Percentiles rank a stretch among this genome's conserved stretches.
Conservation (phyloP, 371 early-diverging fungal species). For the Apophysomyces trapeziformis region DNA sequence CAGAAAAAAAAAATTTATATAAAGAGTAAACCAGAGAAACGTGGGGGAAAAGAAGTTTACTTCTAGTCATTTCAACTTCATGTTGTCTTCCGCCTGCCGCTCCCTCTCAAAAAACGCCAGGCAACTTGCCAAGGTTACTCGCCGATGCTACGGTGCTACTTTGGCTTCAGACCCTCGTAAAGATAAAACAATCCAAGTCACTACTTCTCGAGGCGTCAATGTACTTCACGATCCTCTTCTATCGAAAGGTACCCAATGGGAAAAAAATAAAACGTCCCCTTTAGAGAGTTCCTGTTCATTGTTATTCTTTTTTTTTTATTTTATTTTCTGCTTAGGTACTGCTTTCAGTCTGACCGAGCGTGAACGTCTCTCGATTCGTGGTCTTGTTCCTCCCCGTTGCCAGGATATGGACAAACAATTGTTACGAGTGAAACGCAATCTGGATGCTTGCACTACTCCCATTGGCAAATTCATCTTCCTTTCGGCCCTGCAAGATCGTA, state of each 20-base stretch:
- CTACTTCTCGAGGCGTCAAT: constrained; percentile 60
- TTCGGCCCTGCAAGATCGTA: constrained; percentile 58
- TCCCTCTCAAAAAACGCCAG: constrained; percentile 7
- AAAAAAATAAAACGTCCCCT: background rate
- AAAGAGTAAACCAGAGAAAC: background rate
- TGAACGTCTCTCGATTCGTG: constrained; percentile 70
- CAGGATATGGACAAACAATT: constrained; percentile 71
- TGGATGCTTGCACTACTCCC: constrained; percentile 61
- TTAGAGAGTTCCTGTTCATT: background rate
- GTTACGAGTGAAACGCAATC: constrained; percentile 61
- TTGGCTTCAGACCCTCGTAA: constrained; percentile 54
- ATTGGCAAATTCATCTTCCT: constrained; percentile 65
- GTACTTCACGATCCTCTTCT: constrained; percentile 64
- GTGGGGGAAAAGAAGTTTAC: background rate
- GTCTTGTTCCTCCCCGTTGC: constrained; percentile 67
- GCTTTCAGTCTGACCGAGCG: constrained; percentile 68
- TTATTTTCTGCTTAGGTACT: constrained; percentile 44
- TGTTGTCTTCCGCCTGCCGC: constrained; percentile 1
- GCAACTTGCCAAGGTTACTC: background rate
- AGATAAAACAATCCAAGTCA: constrained; percentile 63
- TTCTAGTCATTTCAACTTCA: background rate
- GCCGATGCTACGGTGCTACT: constrained; percentile 10
- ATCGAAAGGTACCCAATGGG: constrained; percentile 48
- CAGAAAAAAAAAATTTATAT: constrained; percentile 5
- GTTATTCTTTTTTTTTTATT: too few species aligned